Conservation (phyloP, 2,329 filamentous ascomycete genomes). For the Hypoxylon sp. region DNA sequence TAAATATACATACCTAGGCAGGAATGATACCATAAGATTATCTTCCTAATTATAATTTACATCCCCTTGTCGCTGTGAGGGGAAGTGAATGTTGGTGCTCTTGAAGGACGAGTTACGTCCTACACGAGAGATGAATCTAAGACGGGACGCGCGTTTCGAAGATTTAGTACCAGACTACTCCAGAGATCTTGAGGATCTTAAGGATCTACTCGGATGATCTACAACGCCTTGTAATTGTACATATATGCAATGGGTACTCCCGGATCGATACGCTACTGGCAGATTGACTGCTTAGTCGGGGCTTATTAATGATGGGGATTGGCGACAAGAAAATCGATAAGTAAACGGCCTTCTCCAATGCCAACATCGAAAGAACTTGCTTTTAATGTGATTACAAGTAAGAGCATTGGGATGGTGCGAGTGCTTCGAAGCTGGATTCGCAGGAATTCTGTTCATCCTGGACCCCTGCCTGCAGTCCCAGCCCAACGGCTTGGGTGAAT, state of each 20-base stretch:
- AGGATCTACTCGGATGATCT: constrained; percentile 45
- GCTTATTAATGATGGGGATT: constrained; percentile 34
- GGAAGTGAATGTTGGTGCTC: constrained; percentile 2
- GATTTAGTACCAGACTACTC: constrained; percentile 1
- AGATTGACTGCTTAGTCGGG: constrained; percentile 32
- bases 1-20: constrained; percentile 14
- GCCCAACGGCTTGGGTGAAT: constrained; percentile 49
- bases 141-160: constrained; percentile 8
- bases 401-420: constrained; percentile 28
- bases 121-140: constrained; percentile 6
- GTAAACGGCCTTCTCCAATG: constrained; percentile 20
- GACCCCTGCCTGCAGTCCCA: constrained; percentile 46
- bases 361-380: constrained; percentile 19
- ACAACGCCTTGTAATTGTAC: constrained; percentile 27
- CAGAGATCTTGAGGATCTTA: constrained; percentile 31
- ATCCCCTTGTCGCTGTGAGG: constrained; percentile 7
- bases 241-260: constrained; percentile 25
- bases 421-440: constrained; percentile 35
- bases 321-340: constrained; percentile 7
- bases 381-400: constrained; percentile 36
- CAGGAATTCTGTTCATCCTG: constrained; percentile 41
- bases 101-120: neutral
- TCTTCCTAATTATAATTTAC: constrained; percentile 10
- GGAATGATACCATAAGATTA: constrained; percentile 10
- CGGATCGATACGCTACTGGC: constrained; percentile 18